Percentiles rank a stretch among this genome's conserved stretches.
Evolutionary conservation across 345 rosid genomes (phyloP).

Genomic region (Citrus hindsii): DNA sequence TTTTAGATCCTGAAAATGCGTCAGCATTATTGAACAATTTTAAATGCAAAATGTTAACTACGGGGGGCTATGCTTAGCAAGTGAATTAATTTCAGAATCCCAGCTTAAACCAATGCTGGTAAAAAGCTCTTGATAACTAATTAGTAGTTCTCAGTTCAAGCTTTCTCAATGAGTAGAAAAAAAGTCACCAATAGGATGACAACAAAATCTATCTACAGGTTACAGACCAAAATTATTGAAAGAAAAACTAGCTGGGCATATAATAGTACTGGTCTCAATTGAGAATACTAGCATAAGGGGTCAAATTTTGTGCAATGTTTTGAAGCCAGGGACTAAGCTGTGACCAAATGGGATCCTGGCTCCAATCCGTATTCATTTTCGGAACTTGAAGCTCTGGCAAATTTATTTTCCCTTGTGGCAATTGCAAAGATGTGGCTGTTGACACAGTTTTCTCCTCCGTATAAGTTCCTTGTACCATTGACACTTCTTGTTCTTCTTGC

Average conservation of each 20-base stretch:
- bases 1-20: background rate
- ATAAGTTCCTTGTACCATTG: background rate
- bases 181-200: background rate
- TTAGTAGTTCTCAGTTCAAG: background rate
- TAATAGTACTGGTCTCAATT: conserved; percentile 21
- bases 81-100: background rate
- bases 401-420: conserved; percentile 39
- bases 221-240: background rate
- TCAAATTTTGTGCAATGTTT: conserved; percentile 49
- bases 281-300: conserved; percentile 48
- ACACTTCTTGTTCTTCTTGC: conserved; percentile 34
- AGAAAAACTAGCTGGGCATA: background rate
- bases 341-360: conserved; percentile 49
- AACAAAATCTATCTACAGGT: background rate
- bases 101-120: background rate
- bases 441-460: conserved; percentile 15
- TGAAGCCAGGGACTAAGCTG: conserved; percentile 88
- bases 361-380: conserved; percentile 60
- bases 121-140: background rate
- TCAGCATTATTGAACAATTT: background rate
- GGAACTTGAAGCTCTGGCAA: conserved; percentile 75
- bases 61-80: background rate
- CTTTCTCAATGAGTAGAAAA: background rate
- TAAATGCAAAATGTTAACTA: too few relatives aligned
- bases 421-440: conserved; percentile 32